Evolutionary conservation across 2,329 filamentous ascomycete genomes (phyloP), one percentile per base, ranked within the genome.

Genomic region (Alternaria gansuensis): DNA sequence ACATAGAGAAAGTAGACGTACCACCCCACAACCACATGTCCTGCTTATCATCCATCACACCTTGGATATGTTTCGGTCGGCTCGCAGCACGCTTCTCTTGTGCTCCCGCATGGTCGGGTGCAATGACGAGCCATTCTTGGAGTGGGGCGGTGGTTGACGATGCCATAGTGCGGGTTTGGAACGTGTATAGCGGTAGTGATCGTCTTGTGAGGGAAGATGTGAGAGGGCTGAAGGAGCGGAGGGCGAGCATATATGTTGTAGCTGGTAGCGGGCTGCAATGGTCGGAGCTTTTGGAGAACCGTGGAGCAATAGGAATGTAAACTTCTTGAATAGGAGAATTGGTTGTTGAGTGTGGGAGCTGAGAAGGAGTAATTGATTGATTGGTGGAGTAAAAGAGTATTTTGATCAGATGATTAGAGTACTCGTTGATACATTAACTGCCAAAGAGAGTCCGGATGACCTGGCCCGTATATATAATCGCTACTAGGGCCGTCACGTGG

Each of bases 71-170:
- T 50, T 72, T 50, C 69, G 73, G 68, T 45, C 82, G 66, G 3
- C 80, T 77, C 50, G 77, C 72, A 63, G 84, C 72, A 3, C 82
- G 67, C 59, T 79, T 77, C 33, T 80, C 71, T 51, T 83, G 66
- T 17, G 75, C 79, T 44, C 75, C 78, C 2, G 64, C 61, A 34
- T 78, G 70, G 64, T 84, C 82, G 1, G 82, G 82, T 0, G 81
- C 63, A 51, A 84, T 82, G 61, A 82, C 76, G 53, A 84, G 77
- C 82, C 82, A 84, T 76, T 84, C 82, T 31, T 71, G 74, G 8
- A 75, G 62, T 11, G 73, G 65, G 0, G 63, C 55, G 3, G 5
- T 9, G 26, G 43, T 21, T 4, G 23, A 45, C 1, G 64, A 67
- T 39, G 71, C 64, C 72, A 75, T 75, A 53, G 57, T 66, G 55